These are phyloP conservation scores for Candolleomyces efflorescens DNA, from an alignment of 768 basidiomycete species.

Conservation along the genomic window DNA sequence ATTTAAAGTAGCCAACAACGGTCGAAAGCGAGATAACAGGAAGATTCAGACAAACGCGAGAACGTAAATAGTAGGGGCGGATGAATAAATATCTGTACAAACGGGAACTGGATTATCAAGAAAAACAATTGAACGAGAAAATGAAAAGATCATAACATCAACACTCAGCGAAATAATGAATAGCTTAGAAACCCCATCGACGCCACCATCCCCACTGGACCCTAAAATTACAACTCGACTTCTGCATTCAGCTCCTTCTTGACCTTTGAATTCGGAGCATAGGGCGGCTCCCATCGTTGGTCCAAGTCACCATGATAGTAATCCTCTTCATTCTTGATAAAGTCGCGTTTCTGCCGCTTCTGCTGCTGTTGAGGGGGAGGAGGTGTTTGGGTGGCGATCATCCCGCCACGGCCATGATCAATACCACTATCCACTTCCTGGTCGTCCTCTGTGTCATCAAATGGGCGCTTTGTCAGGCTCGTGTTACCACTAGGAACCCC, in stretches of 20 bases:
- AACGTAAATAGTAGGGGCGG: too few species aligned
- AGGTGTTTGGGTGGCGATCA: too few species aligned
- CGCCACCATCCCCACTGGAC: neutral
- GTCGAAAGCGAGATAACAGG: too few species aligned
- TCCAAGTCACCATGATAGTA: too few species aligned
- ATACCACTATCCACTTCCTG: neutral
- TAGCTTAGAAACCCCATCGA: neutral
- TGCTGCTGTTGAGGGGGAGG: too few species aligned
- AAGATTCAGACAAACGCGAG: too few species aligned
- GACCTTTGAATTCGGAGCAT: constrained; percentile 20
- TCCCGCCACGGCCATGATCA: neutral
- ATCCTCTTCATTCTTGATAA: constrained; percentile 22
- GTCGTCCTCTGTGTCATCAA: constrained; percentile 15
- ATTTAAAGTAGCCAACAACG: too few species aligned
- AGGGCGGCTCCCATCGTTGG: constrained; percentile 17
- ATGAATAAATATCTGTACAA: too few species aligned
- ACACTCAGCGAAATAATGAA: neutral
- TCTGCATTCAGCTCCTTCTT: constrained; percentile 8
- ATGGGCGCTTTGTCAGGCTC: constrained; percentile 29
- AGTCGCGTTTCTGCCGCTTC: neutral
- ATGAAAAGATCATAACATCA: too few species aligned
- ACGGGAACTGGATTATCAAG: too few species aligned
- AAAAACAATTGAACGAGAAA: too few species aligned
- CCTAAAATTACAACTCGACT: neutral
- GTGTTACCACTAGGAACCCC: constrained; percentile 28